These are phyloP conservation scores for Tolypocladium amazonense DNA, from an alignment of 2,329 filamentous ascomycete genomes.

Conservation along the genomic window DNA sequence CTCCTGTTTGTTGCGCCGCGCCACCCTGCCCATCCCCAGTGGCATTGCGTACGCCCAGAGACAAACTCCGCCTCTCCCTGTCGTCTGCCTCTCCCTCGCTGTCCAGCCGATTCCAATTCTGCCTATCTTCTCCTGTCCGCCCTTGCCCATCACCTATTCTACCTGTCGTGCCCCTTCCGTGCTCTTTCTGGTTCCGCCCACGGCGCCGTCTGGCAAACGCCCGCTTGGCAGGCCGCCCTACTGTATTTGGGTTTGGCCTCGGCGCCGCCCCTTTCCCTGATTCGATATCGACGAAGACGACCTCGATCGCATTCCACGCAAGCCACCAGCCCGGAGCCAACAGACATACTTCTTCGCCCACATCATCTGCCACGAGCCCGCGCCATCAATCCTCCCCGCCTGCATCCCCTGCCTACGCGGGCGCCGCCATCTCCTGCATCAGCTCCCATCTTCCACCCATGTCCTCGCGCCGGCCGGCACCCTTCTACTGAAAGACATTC, in stretches of 20 bases:
- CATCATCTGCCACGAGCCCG: neutral
- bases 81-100: neutral
- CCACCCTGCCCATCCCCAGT: neutral
- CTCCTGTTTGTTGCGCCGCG: too few species aligned
- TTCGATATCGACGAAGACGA: neutral
- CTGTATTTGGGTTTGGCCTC: neutral
- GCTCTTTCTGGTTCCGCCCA: neutral
- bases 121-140: neutral
- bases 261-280: neutral
- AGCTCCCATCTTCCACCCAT: constrained; percentile 3
- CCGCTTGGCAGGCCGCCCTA: neutral
- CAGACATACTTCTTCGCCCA: neutral
- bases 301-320: neutral
- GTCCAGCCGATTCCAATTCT: neutral
- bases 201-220: neutral
- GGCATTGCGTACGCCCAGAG: neutral
- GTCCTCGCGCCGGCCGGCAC: constrained; percentile 2
- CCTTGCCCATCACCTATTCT: neutral
- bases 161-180: neutral
- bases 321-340: neutral
- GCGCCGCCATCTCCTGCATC: neutral
- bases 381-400: neutral
- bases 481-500: constrained; percentile 3
- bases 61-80: neutral
- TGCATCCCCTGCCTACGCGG: neutral